Conservation (phyloP, 768 basidiomycete species). For the Lentinus brumalis region DNA sequence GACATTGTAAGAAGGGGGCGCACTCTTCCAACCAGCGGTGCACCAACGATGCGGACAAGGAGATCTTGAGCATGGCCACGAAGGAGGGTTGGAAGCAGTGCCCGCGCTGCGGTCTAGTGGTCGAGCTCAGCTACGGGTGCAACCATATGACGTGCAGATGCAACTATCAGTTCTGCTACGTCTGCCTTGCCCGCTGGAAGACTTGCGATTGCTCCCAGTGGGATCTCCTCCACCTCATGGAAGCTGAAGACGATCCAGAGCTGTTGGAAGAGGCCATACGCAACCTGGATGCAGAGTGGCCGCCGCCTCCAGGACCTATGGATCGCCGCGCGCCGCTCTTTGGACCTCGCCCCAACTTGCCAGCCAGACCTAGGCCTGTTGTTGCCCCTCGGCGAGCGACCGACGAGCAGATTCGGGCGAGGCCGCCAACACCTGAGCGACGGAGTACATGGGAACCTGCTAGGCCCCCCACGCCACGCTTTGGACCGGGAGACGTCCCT, state of each 20-base stretch:
- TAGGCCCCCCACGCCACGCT: too few relatives aligned
- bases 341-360: too few relatives aligned
- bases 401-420: too few relatives aligned
- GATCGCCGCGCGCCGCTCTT: too few relatives aligned
- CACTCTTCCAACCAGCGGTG: slow-evolving; percentile 14
- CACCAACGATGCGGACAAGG: slow-evolving; percentile 4
- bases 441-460: too few relatives aligned
- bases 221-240: slow-evolving; percentile 53
- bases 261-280: too few relatives aligned
- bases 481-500: too few relatives aligned
- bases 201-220: slow-evolving; percentile 62
- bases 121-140: slow-evolving; percentile 32
- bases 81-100: slow-evolving; percentile 25
- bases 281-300: too few relatives aligned
- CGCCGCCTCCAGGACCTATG: too few relatives aligned
- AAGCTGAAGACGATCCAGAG: slow-evolving; percentile 40
- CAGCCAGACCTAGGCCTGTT: too few relatives aligned
- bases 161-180: slow-evolving; percentile 47
- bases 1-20: slow-evolving; percentile 14
- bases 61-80: slow-evolving; percentile 15
- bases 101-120: slow-evolving; percentile 21
- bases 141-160: slow-evolving; percentile 46
- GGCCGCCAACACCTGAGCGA: too few relatives aligned
- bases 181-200: slow-evolving; percentile 66
- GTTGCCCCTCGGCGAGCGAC: too few relatives aligned